phyloP scores from a whole-genome alignment of 2,329 filamentous ascomycete species.

The Cladosporium oxysporum region DNA sequence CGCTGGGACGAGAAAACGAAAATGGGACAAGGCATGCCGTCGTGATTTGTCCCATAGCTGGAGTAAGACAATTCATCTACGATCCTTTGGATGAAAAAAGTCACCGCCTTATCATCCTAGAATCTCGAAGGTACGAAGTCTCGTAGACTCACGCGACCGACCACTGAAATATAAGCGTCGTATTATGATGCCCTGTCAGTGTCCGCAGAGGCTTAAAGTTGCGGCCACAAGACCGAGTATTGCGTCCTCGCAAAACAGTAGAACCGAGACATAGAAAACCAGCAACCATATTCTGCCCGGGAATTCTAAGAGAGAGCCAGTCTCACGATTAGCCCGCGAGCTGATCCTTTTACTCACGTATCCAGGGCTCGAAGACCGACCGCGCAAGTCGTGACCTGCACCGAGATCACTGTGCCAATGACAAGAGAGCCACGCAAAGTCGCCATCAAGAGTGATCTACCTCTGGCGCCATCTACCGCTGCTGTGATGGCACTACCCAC shows the following conservation, averaged over 20 bases:
- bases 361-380: conserved; percentile 1
- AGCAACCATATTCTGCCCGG: background rate
- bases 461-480: conserved; percentile 20
- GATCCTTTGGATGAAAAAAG: background rate
- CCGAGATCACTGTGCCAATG: conserved; percentile 24
- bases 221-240: background rate
- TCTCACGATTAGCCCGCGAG: background rate
- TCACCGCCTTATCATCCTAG: background rate
- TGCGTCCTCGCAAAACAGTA: background rate
- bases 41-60: background rate
- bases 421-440: conserved; percentile 20
- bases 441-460: conserved; percentile 5
- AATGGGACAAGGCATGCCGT: background rate
- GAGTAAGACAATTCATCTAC: background rate
- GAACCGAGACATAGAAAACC: background rate
- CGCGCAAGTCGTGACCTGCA: conserved; percentile 24
- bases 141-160: no score
- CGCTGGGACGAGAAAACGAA: background rate
- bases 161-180: background rate
- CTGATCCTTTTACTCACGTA: background rate
- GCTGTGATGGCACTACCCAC: conserved; percentile 22
- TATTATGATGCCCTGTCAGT: background rate
- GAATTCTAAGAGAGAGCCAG: background rate
- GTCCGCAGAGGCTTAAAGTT: no score
- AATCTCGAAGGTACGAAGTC: no score